Evolutionary conservation across 2,329 filamentous ascomycete genomes (phyloP), one percentile per base, ranked within the genome.

Genomic region (Cladosporium cucumerinum): DNA sequence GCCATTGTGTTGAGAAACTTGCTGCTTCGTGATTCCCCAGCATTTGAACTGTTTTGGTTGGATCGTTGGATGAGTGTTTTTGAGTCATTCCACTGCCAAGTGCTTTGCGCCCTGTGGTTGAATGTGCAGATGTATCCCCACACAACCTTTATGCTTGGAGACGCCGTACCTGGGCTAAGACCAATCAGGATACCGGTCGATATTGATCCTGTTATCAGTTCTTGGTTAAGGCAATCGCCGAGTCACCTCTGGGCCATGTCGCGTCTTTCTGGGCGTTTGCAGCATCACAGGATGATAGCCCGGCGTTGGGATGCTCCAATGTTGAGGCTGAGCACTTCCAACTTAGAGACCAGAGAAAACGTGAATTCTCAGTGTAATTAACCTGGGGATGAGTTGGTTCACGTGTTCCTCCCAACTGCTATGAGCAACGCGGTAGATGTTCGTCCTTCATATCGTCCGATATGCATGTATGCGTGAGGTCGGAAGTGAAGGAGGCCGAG

Each of bases 1-100:
- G 67, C 28, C 67, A 70, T 70, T 14, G 12, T 65, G 10, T 12
- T 2, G n/a, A 2, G 3, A 11, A 30, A 2, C 5, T 11, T 52
- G 7, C 16, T 30, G 18, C 8, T 26, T 49, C 11, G 21, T 11
- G 2, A 4, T 26, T 18, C 8, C 8, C 11, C 25, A 12, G 14
- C 5, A 12, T 14, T 6, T 11, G 5, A 2, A 2, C 3, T 5
- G 3, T 11, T 32, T 3, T 32, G 5, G 18, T 2, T 54, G 14
- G 26, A 28, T 28, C 16, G 18, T 30, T 32, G 16, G 51, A 32
- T 54, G 51, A 54, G 51, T 54, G 26, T 11, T 54, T 54, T 54
- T 32, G 51, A 54, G 26, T 54, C 51, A 54, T 46, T 12, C n/a
- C 12, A 16, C 10, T 21, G 51, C 51, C 51, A 54, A 54, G 51